A percentile compares a stretch with the other conserved stretches of the same genome.
These are phyloP conservation scores for Penicillium sp. DNA, from an alignment of 2,329 filamentous ascomycete species.

Conservation along the genomic window DNA sequence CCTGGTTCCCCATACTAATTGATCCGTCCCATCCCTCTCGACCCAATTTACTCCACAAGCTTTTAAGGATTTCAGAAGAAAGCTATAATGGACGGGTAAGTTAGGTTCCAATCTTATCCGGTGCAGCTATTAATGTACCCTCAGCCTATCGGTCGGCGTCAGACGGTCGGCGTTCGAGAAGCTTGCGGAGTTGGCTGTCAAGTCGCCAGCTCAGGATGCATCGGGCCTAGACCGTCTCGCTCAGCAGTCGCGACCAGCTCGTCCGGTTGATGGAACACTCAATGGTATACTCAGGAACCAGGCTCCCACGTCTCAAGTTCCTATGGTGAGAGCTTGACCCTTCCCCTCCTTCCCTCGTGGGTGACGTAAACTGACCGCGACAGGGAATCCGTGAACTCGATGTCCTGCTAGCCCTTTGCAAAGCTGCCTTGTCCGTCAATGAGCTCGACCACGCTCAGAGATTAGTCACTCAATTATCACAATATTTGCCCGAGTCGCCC, in stretches of 20 bases:
- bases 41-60: not conserved
- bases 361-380: conserved; percentile 21
- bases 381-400: conserved; percentile 89
- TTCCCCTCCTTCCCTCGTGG: not conserved
- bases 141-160: conserved; percentile 35
- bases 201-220: conserved; percentile 27
- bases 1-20: not conserved
- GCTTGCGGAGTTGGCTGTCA: conserved; percentile 44
- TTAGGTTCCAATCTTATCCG: not conserved
- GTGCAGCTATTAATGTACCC: conserved; percentile 7
- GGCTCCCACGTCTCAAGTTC: conserved; percentile 38
- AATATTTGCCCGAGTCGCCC: conserved; percentile 84
- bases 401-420: conserved; percentile 85
- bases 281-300: conserved; percentile 40
- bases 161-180: conserved; percentile 46
- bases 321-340: conserved; percentile 34
- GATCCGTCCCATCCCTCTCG: not conserved
- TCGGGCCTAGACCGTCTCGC: conserved; percentile 39
- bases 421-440: conserved; percentile 75
- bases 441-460: conserved; percentile 71
- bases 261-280: conserved; percentile 28
- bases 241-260: conserved; percentile 27
- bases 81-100: not conserved
- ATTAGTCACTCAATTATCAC: conserved; percentile 74
- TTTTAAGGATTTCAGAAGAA: not conserved